Base-by-base conservation (phyloP, 2,329 filamentous ascomycete species). In the Botrytis squamosa region DNA sequence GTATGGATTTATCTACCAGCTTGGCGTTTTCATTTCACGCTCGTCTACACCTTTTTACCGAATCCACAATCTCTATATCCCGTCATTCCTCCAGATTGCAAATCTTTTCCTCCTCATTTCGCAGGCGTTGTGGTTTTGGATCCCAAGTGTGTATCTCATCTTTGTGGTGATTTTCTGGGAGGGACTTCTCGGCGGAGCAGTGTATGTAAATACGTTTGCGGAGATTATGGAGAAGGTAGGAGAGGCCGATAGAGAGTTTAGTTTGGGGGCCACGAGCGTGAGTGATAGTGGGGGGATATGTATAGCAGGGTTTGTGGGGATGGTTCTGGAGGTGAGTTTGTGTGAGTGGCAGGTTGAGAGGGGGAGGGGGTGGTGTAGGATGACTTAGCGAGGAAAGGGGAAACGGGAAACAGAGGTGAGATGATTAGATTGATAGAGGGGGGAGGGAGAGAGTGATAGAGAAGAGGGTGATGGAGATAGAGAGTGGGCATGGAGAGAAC, bases 161-260 rank as follows among this genome's bases (percentile, higher is more conserved):
- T 98, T 97, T 79, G 74, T 88, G 36, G 85, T 98, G 75, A 86
- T 98, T 33, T 96, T 98, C 80, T 98, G 95, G 95, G 96, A 98
- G 82, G 96, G 96, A 0, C 82, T 98, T 20, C 85, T 99, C 0
- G 96, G 96, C 0, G 96, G 96, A 0, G 86, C 94, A 5, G 96
- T 98, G 0, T 99, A 99, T 79, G 95, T 98, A 74, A 97, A 95
- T 79, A 97, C 95, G 0, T 99, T 98, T 82, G 94, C 95, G 0
- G 93, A 97, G 81, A 98, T 99, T 75, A 92, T 94, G 81, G 94
- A 98, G 79, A 90, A 91, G 10, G 90, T 98, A 1, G 89, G 90
- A 0, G 85, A 87, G 7, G 88, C 90, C 46, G 94, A 98, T 71
- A 88, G 95, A 9, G 96, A 99, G 83, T 98, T 98, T 80, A 97